Evolutionary conservation across 2,329 filamentous ascomycete genomes (phyloP).

Genomic region (Pyricularia sp.): DNA sequence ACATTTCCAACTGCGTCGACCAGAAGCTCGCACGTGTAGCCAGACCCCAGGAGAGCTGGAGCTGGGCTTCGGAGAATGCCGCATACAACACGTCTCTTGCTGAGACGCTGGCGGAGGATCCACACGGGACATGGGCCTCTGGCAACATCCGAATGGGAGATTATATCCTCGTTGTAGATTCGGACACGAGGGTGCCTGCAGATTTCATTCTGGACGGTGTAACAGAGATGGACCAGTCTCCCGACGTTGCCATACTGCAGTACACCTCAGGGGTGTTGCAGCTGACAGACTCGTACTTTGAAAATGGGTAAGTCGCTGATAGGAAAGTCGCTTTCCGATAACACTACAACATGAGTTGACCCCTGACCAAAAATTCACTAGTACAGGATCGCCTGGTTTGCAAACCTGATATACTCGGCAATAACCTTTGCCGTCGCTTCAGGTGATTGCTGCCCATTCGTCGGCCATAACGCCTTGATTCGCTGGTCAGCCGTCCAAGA

Average conservation of each 20-base stretch:
- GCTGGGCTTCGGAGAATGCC: slow-evolving; percentile 18
- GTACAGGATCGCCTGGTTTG: slow-evolving; percentile 53
- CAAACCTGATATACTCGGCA: slow-evolving; percentile 62
- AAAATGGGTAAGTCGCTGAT: slow-evolving; percentile 25
- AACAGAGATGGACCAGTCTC: slow-evolving; percentile 69
- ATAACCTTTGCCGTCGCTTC: slow-evolving; percentile 65
- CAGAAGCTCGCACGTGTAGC: slow-evolving; percentile 55
- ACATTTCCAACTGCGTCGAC: slow-evolving; percentile 57
- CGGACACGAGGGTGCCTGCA: slow-evolving; percentile 62
- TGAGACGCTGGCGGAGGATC: slow-evolving; percentile 52
- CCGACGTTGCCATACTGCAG: slow-evolving; percentile 67
- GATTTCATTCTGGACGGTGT: slow-evolving; percentile 70
- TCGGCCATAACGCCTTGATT: slow-evolving; percentile 65
- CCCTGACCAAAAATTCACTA: neutral
- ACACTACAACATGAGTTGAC: neutral
- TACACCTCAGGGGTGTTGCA: slow-evolving; percentile 70
- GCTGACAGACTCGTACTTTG: slow-evolving; percentile 60
- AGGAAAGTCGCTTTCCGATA: neutral
- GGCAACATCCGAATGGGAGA: slow-evolving; percentile 79
- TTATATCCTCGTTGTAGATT: slow-evolving; percentile 68
- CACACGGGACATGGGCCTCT: slow-evolving; percentile 61
- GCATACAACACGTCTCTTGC: slow-evolving; percentile 51
- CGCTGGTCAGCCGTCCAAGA: slow-evolving; percentile 66
- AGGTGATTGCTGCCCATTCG: slow-evolving; percentile 65
- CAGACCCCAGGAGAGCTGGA: slow-evolving; percentile 51